Percentiles rank a stretch among this genome's conserved stretches.
Conservation (phyloP, 768 basidiomycete species). For the Phaeolepiota aurea region DNA sequence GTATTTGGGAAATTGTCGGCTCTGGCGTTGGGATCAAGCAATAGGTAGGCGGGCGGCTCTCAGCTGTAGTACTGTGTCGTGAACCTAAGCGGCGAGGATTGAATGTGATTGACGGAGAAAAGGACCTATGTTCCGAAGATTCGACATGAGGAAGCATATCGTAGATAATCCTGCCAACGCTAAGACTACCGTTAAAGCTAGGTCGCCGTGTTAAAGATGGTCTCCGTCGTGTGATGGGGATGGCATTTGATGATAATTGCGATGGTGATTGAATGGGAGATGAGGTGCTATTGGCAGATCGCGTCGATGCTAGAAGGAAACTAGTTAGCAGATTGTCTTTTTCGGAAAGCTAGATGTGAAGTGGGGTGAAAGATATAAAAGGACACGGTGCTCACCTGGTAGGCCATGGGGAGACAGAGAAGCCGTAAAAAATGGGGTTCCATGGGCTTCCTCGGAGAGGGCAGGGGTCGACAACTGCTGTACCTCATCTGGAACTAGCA, state of each 20-base stretch:
- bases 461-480: constrained; percentile 2
- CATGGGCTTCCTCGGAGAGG: constrained; percentile 2
- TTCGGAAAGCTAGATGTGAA: neutral
- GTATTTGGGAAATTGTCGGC: neutral
- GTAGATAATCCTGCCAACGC: constrained; percentile 33
- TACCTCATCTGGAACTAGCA: constrained; percentile 11
- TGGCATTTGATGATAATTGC: neutral
- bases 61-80: neutral
- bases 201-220: constrained; percentile 3
- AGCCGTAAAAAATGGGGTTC: constrained; percentile 1
- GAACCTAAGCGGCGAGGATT: neutral
- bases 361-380: neutral
- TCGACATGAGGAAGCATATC: constrained; percentile 42
- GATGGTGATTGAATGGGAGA: neutral
- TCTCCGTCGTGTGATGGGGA: constrained; percentile 1
- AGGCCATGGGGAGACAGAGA: constrained; percentile 1
- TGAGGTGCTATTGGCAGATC: neutral
- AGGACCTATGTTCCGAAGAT: constrained; percentile 7
- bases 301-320: neutral
- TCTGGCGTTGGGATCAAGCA: neutral
- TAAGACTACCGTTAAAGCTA: constrained; percentile 1
- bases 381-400: neutral
- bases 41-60: neutral
- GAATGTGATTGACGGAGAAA: neutral
- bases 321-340: neutral